These are phyloP conservation scores for Elasticomyces elasticus DNA, from an alignment of 495 filamentous ascomycete species.

Conservation along the genomic window DNA sequence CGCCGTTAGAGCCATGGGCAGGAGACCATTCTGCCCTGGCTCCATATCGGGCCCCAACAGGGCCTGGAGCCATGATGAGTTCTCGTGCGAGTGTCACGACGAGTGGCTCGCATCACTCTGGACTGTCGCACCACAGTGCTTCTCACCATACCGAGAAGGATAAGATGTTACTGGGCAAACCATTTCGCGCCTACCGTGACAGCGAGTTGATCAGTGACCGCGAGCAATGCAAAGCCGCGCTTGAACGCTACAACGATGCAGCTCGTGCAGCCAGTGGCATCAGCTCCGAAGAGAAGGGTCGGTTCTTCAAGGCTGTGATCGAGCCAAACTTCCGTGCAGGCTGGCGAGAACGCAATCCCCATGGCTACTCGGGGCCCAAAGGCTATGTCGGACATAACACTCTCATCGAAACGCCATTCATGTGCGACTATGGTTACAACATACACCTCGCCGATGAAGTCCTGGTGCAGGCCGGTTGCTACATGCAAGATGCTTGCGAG, in stretches of 20 bases:
- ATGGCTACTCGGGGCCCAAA: slow-evolving; percentile 26
- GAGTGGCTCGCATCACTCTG: slow-evolving; percentile 34
- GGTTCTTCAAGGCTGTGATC: slow-evolving; percentile 68
- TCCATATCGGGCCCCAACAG: neutral
- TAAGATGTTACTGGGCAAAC: slow-evolving; percentile 81
- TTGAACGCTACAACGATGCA: slow-evolving; percentile 83
- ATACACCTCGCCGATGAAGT: slow-evolving; percentile 81
- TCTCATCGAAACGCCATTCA: slow-evolving; percentile 80
- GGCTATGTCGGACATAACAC: slow-evolving; percentile 69
- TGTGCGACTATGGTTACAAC: slow-evolving; percentile 93
- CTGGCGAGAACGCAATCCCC: neutral
- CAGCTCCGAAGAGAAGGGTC: slow-evolving; percentile 66
- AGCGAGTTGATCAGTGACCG: slow-evolving; percentile 74
- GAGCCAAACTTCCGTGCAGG: slow-evolving; percentile 17
- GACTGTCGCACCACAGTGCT: slow-evolving; percentile 31
- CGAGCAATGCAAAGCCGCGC: slow-evolving; percentile 71
- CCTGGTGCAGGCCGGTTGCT: slow-evolving; percentile 75
- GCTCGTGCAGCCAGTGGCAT: slow-evolving; percentile 43
- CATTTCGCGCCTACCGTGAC: slow-evolving; percentile 70
- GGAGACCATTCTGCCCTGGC: neutral
- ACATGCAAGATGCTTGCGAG: slow-evolving; percentile 68
- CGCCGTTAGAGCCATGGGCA: slow-evolving; percentile 7
- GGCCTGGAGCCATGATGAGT: slow-evolving; percentile 18
- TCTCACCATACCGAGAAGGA: slow-evolving; percentile 63
- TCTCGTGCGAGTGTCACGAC: slow-evolving; percentile 20